A percentile compares a stretch with the other conserved stretches of the same genome.
Conservation (phyloP, 2,329 filamentous ascomycete genomes). For the Aureobasidium lini region DNA sequence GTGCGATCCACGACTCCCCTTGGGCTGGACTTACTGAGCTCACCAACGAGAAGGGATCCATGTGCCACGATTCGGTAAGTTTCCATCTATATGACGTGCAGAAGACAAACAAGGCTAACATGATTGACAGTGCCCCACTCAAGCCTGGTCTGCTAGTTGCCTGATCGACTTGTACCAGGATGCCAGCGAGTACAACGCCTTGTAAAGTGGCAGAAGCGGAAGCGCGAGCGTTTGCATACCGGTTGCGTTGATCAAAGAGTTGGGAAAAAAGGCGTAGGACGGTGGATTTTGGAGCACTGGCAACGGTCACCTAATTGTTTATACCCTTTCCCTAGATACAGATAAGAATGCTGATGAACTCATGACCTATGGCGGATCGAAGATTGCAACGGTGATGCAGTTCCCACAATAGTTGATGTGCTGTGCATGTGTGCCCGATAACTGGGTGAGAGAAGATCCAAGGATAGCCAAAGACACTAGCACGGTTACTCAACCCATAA, state of each 20-base stretch:
- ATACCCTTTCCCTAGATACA: not conserved
- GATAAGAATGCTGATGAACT: not conserved
- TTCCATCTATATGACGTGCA: slow-evolving; percentile 14
- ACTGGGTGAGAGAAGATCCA: not conserved
- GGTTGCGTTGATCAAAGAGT: not conserved
- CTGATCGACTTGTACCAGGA: slow-evolving; percentile 96
- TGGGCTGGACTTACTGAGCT: slow-evolving; percentile 93
- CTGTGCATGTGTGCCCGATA: slow-evolving; percentile 1
- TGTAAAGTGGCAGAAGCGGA: slow-evolving; percentile 1
- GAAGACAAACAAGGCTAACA: slow-evolving; percentile 25
- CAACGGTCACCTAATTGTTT: slow-evolving; percentile 4
- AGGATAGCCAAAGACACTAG: not conserved
- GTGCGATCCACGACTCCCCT: slow-evolving; percentile 67
- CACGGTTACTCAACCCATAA: not conserved
- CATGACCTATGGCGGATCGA: not conserved
- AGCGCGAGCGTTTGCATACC: not conserved
- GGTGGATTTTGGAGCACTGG: not conserved
- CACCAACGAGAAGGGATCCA: slow-evolving; percentile 79
- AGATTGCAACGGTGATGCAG: slow-evolving; percentile 8
- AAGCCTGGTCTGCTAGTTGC: slow-evolving; percentile 93
- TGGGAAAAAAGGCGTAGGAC: not conserved
- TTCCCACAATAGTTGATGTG: not conserved
- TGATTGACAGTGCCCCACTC: slow-evolving; percentile 67
- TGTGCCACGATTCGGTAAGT: slow-evolving; percentile 81
- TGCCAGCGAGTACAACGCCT: slow-evolving; percentile 45